Evolutionary conservation across 495 filamentous ascomycete genomes (phyloP).

Genomic region (Saxispiralis lemnorum): DNA sequence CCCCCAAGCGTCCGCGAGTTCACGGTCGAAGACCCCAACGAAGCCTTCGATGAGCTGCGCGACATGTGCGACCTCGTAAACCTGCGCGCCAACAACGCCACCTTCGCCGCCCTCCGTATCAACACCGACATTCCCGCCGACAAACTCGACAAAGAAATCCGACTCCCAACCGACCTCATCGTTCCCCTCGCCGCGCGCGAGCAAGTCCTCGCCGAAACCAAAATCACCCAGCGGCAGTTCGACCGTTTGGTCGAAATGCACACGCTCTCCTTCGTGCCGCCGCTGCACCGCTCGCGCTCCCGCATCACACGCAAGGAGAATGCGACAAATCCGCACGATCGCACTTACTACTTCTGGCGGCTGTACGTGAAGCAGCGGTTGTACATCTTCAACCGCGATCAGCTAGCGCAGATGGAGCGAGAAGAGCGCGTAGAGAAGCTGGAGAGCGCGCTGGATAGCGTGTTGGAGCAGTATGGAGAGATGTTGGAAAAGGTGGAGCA

Average conservation of each 20-base stretch:
- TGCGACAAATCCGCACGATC: slow-evolving; percentile 35
- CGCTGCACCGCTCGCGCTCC: slow-evolving; percentile 37
- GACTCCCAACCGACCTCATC: slow-evolving; percentile 45
- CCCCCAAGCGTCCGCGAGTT: slow-evolving; percentile 55
- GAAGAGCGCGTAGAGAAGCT: slow-evolving; percentile 64
- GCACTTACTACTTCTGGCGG: slow-evolving; percentile 63
- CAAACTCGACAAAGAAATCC: slow-evolving; percentile 14
- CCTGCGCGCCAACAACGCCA: slow-evolving; percentile 33
- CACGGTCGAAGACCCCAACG: slow-evolving; percentile 90
- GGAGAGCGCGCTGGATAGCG: slow-evolving; percentile 53
- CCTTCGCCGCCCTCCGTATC: slow-evolving; percentile 36
- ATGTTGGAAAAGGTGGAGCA: slow-evolving; percentile 38
- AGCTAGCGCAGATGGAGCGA: slow-evolving; percentile 60
- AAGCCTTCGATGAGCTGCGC: slow-evolving; percentile 79
- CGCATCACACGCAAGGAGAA: slow-evolving; percentile 41
- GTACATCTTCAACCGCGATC: slow-evolving; percentile 58
- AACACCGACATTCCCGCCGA: slow-evolving; percentile 27
- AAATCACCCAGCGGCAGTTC: slow-evolving; percentile 81
- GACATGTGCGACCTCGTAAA: slow-evolving; percentile 65
- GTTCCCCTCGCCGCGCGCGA: slow-evolving; percentile 40
- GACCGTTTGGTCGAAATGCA: slow-evolving; percentile 72
- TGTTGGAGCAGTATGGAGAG: slow-evolving; percentile 68
- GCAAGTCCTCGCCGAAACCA: slow-evolving; percentile 43
- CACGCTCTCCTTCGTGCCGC: slow-evolving; percentile 57
- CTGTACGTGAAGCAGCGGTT: slow-evolving; percentile 67